These are phyloP conservation scores for Trichosanthes cucumerina DNA, from an alignment of 306 rosid species.

Conservation along the genomic window DNA sequence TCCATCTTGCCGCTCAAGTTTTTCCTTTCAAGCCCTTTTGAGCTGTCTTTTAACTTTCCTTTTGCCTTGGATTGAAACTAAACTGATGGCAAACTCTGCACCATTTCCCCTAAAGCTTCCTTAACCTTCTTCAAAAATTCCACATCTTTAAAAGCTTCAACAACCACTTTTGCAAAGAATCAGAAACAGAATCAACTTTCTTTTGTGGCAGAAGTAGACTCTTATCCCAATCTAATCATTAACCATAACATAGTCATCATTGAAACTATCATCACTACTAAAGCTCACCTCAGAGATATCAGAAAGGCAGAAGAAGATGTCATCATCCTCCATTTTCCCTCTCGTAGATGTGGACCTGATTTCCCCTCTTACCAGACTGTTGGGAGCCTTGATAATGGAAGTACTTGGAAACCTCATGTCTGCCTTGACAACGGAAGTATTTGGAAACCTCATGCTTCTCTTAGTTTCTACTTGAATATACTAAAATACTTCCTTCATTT, in stretches of 20 bases:
- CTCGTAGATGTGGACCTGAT: neutral
- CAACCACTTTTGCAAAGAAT: neutral
- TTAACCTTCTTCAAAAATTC: neutral
- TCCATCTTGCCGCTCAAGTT: neutral
- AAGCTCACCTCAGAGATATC: neutral
- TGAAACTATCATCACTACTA: neutral
- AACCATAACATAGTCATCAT: neutral
- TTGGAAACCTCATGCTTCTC: neutral
- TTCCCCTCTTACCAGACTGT: neutral
- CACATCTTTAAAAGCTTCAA: neutral
- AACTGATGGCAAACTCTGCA: neutral
- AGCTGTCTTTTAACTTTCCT: neutral
- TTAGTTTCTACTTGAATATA: neutral
- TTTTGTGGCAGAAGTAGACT: neutral
- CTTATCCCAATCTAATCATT: neutral
- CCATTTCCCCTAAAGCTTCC: neutral
- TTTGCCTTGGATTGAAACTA: neutral
- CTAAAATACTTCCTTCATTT: neutral
- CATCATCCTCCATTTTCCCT: neutral
- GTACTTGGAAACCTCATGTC: neutral
- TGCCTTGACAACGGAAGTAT: neutral
- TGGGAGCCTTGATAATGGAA: neutral
- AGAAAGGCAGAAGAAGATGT: neutral
- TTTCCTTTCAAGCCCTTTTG: neutral
- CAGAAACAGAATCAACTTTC: neutral